Evolutionary conservation across 345 rosid species (phyloP), one percentile per base, ranked within the genome.

Genomic region (Cochlearia excelsa): DNA sequence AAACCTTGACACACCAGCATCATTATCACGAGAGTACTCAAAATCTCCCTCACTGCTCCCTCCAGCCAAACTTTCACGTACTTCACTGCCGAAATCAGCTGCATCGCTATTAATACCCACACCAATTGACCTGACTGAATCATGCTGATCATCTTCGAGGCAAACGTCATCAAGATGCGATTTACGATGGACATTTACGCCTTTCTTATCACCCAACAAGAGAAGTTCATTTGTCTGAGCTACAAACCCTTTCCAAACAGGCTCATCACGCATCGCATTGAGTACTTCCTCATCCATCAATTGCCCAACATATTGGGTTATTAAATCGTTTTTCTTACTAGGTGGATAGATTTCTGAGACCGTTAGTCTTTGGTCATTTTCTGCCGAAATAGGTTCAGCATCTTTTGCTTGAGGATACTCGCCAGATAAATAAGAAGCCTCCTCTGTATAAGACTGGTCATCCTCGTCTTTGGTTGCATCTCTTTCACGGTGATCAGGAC

Each of bases 231-330:
- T 87, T 11, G 92, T 80, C 69, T 85, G 90, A 47, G 90, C 79
- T 35, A 87, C 96, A 84, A 94, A 87, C 16, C 97, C 99, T 77
- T 84, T 85, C 97, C 99, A 90, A 51, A 89, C 92, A 74, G 96
- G 97, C 72, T 85, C 97, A 38, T 79, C 65, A 44, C 79, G 83
- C 87, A 87, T 89, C 60, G 87, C 80, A 71, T 64, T 81, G 51
- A 84, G 78, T 72, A 87, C 89, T 67, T 86, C 84, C 60, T 79
- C 97, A 67, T 89, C 94, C 88, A 89, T 84, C 75, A 93, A 63
- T 34, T 87, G 83, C 37, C 95, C 97, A 74, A 82, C 94, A 73
- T 89, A 92, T 38, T 79, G 88, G 46, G 79, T 72, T 44, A 86
- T 77, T 58, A 88, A 72, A 76, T 86, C 89, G 66, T 79, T 81